Evolutionary conservation across 495 filamentous ascomycete species (phyloP).

Genomic region (Podospora tetraspora): DNA sequence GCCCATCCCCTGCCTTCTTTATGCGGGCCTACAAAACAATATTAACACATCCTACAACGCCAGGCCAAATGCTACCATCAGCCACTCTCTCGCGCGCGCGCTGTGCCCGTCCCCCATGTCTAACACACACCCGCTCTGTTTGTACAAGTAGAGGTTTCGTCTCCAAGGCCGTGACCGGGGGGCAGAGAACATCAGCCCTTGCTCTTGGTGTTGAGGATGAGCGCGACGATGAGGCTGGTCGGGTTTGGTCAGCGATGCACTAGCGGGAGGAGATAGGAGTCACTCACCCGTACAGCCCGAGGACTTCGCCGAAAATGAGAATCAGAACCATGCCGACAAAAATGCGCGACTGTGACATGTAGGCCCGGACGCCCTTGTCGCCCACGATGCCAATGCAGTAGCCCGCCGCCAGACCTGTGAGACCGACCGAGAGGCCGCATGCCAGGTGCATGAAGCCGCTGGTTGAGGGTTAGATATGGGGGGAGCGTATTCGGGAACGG

Average conservation of each 20-base stretch:
- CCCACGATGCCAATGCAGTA: conserved; percentile 96
- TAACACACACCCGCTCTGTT: conserved; percentile 10
- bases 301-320: conserved; percentile 95
- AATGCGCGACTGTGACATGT: conserved; percentile 90
- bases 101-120: not conserved
- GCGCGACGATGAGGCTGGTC: conserved; percentile 43
- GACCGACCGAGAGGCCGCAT: conserved; percentile 83
- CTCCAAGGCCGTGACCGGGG: not conserved
- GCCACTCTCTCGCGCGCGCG: conserved; percentile 10
- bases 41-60: conserved; percentile 27
- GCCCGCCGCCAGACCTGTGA: conserved; percentile 90
- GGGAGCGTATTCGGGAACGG: not conserved
- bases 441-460: conserved; percentile 91
- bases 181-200: conserved; percentile 37
- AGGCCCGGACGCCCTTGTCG: conserved; percentile 86
- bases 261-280: too few species aligned
- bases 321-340: conserved; percentile 99
- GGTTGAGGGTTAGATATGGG: not conserved
- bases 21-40: conserved; percentile 14
- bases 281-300: conserved; percentile 90
- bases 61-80: conserved; percentile 29
- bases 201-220: conserved; percentile 52
- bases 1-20: conserved; percentile 10
- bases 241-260: conserved; percentile 3
- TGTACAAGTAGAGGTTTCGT: conserved; percentile 14